phyloP scores from a whole-genome alignment of 768 basidiomycete species.

The Rhodotorula diobovata region DNA sequence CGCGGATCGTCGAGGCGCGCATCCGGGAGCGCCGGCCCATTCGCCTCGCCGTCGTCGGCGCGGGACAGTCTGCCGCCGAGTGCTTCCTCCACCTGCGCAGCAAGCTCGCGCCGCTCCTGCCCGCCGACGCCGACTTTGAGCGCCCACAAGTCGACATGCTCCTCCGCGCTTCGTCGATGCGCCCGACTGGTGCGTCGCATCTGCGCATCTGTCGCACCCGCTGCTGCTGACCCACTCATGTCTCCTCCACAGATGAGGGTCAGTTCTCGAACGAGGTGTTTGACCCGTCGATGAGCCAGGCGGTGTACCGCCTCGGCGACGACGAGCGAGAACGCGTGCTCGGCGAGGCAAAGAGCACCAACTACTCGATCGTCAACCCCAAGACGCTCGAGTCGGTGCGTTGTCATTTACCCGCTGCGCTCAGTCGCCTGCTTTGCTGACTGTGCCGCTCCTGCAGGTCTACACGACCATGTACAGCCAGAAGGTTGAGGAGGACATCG shows the following conservation, averaged over 20 bases:
- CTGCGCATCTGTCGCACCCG: not conserved
- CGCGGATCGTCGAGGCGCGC: slow-evolving; percentile 14
- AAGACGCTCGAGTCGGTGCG: slow-evolving; percentile 45
- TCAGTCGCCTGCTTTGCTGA: not conserved
- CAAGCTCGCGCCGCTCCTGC: slow-evolving; percentile 13
- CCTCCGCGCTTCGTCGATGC: slow-evolving; percentile 55
- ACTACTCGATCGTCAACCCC: slow-evolving; percentile 58
- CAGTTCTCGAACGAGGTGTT: slow-evolving; percentile 59
- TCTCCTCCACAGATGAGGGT: slow-evolving; percentile 50
- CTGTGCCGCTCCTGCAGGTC: slow-evolving; percentile 46
- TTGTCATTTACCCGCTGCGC: slow-evolving; percentile 45
- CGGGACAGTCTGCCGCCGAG: slow-evolving; percentile 34
- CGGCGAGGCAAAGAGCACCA: slow-evolving; percentile 54
- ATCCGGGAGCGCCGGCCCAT: slow-evolving; percentile 41
- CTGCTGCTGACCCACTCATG: not conserved
- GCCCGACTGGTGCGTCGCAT: slow-evolving; percentile 48
- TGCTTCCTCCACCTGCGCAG: slow-evolving; percentile 31
- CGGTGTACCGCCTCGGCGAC: slow-evolving; percentile 50
- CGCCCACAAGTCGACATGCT: slow-evolving; percentile 55
- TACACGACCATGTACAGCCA: slow-evolving; percentile 57
- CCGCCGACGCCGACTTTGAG: slow-evolving; percentile 27
- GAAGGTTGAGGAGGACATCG: slow-evolving; percentile 52
- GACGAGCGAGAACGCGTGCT: slow-evolving; percentile 48
- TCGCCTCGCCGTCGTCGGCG: slow-evolving; percentile 36
- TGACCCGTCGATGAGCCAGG: slow-evolving; percentile 53